Evolutionary conservation across 345 rosid species (phyloP).

Genomic region (Citrus cavaleriei): DNA sequence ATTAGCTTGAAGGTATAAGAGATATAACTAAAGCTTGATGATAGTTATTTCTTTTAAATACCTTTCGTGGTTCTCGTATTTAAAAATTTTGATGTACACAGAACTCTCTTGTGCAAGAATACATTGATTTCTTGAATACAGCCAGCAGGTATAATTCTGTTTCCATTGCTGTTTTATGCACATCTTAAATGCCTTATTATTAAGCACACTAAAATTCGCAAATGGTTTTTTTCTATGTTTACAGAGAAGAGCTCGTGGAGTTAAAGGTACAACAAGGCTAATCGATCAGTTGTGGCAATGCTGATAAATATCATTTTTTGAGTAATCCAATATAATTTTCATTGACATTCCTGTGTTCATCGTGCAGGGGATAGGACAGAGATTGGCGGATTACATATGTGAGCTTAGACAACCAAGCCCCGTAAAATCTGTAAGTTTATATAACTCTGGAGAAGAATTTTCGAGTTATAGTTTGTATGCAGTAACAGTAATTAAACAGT

Average conservation of each 20-base stretch:
- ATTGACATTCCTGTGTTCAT: neutral
- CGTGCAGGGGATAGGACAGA: conserved; percentile 72
- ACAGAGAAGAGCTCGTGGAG: conserved; percentile 75
- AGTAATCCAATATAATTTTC: neutral
- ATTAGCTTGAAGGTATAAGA: conserved; percentile 53
- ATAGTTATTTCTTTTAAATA: neutral
- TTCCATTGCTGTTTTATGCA: neutral
- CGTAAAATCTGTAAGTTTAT: conserved; percentile 47
- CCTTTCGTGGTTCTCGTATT: neutral
- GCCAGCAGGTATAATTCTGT: conserved; percentile 60
- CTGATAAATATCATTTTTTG: neutral
- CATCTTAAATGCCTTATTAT: neutral
- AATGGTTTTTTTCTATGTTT: conserved; percentile 14
- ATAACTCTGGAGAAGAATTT: neutral
- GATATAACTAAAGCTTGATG: neutral
- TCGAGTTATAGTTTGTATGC: neutral
- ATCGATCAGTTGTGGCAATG: neutral
- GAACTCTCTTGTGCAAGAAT: conserved; percentile 61
- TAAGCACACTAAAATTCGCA: conserved; percentile 15
- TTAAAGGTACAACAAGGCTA: conserved; percentile 49
- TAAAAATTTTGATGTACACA: conserved; percentile 35
- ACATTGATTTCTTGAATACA: conserved; percentile 59
- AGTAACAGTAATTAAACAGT: neutral
- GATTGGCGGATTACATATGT: conserved; percentile 67
- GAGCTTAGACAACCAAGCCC: conserved; percentile 71